phyloP scores from a whole-genome alignment of 1,139 yeast species.

The Candida frijolesensis region DNA sequence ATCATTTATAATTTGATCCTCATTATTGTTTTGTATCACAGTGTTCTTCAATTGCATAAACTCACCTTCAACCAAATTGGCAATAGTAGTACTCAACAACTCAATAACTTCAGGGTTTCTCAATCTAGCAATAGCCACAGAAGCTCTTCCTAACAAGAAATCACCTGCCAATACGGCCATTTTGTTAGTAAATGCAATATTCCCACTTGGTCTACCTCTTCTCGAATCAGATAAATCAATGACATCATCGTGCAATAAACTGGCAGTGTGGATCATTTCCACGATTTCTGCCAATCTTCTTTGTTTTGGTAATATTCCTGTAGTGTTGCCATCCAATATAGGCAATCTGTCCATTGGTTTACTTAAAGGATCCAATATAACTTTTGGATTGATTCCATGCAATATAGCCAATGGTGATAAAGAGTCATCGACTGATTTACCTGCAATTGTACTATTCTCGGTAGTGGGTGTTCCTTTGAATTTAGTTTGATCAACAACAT shows the following conservation, averaged over 20 bases:
- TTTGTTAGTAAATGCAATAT: conserved; percentile 91
- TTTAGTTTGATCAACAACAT: conserved; percentile 65
- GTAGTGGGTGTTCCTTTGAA: conserved; percentile 53
- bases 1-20: conserved; percentile 48
- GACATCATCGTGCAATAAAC: conserved; percentile 95
- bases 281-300: conserved; percentile 94
- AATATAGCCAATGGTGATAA: conserved; percentile 81
- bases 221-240: conserved; percentile 91
- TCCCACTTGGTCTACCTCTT: conserved; percentile 89
- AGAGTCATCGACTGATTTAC: conserved; percentile 56
- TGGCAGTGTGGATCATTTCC: conserved; percentile 98
- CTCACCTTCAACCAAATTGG: conserved; percentile 96
- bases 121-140: conserved; percentile 90
- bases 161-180: conserved; percentile 99
- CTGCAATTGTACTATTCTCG: conserved; percentile 46
- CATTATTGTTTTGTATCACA: conserved; percentile 53
- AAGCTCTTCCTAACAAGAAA: conserved; percentile 90
- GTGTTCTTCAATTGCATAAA: conserved; percentile 97
- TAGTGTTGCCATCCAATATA: conserved; percentile 60
- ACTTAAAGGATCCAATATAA: conserved; percentile 79
- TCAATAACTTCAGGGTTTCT: conserved; percentile 98
- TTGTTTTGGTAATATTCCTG: conserved; percentile 79
- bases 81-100: conserved; percentile 91
- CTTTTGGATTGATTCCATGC: conserved; percentile 85
- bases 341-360: conserved; percentile 79